Percentiles rank a stretch among this genome's conserved stretches.
Evolutionary conservation across 495 filamentous ascomycete genomes (phyloP).

Genomic region (Penicillium lividum): DNA sequence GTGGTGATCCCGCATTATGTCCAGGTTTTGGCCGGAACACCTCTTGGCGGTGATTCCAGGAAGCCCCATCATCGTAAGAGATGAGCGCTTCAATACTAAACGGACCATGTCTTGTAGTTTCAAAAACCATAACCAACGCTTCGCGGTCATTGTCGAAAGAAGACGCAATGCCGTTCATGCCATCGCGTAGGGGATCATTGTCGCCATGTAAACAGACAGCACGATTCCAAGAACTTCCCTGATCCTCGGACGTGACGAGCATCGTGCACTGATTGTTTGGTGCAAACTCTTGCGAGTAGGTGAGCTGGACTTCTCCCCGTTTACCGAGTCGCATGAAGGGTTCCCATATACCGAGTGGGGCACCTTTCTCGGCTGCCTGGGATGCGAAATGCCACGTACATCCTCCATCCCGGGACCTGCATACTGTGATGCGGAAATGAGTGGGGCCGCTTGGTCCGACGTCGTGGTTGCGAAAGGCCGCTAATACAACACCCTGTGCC

Average conservation of each 20-base stretch:
- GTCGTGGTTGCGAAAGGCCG: conserved; percentile 64
- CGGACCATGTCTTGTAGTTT: conserved; percentile 50
- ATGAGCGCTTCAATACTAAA: conserved; percentile 58
- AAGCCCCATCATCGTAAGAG: conserved; percentile 57
- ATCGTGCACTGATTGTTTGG: conserved; percentile 62
- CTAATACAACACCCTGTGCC: conserved; percentile 49
- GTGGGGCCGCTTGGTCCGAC: conserved; percentile 37
- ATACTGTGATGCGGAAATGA: conserved; percentile 63
- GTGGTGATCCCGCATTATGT: conserved; percentile 58
- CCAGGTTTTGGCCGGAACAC: conserved; percentile 49
- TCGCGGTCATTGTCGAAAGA: conserved; percentile 42
- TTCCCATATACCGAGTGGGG: conserved; percentile 59
- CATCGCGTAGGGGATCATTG: conserved; percentile 51
- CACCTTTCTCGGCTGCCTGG: conserved; percentile 48
- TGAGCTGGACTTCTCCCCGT: conserved; percentile 55
- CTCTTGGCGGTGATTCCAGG: conserved; percentile 53
- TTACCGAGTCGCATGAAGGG: conserved; percentile 56
- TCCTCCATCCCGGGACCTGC: conserved; percentile 55
- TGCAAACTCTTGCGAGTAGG: conserved; percentile 57
- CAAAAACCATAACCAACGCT: conserved; percentile 59
- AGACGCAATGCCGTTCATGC: conserved; percentile 59
- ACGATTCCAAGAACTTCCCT: conserved; percentile 51
- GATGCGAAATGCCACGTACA: conserved; percentile 54
- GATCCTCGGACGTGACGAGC: conserved; percentile 55
- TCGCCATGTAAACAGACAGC: conserved; percentile 50